Evolutionary conservation across 441 rosid genomes (phyloP).

Genomic region (Corymbia calophylla): DNA sequence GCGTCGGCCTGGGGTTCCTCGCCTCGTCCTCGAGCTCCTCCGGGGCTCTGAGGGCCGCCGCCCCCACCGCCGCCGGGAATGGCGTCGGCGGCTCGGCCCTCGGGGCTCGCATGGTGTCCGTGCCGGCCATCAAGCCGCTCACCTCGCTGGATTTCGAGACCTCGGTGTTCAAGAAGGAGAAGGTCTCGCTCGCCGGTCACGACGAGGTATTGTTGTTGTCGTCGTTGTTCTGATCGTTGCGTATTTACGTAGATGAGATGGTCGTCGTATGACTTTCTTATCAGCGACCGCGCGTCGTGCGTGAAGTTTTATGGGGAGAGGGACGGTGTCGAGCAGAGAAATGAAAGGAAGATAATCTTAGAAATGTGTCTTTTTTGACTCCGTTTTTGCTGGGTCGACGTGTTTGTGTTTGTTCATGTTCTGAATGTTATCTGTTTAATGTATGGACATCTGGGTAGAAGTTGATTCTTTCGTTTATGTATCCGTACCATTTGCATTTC

Average conservation of each 20-base stretch:
- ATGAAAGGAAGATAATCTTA: not conserved
- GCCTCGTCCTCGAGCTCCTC: slow-evolving; percentile 28
- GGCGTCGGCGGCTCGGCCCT: slow-evolving; percentile 30
- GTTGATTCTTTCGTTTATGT: not conserved
- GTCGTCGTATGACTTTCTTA: not conserved
- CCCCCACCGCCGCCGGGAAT: slow-evolving; percentile 1
- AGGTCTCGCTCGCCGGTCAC: slow-evolving; percentile 11
- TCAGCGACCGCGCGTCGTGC: not conserved
- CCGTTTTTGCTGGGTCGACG: not conserved
- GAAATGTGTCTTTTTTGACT: not conserved
- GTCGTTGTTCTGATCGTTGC: not conserved
- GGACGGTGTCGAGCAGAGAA: not conserved
- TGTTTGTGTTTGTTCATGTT: not conserved
- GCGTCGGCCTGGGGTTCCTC: slow-evolving; percentile 20
- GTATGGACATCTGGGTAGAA: not conserved
- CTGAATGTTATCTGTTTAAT: not conserved
- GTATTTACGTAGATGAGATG: not conserved
- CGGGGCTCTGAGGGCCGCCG: slow-evolving; percentile 9
- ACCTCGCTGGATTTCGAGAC: slow-evolving; percentile 9
- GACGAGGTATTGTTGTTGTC: not conserved
- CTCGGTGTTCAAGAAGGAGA: slow-evolving; percentile 13
- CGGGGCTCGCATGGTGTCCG: slow-evolving; percentile 35
- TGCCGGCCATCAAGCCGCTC: slow-evolving; percentile 29
- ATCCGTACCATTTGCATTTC: not conserved
- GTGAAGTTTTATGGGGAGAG: not conserved